Conservation (phyloP, 2,329 filamentous ascomycete genomes). For the Ophiosphaerella korrae region DNA sequence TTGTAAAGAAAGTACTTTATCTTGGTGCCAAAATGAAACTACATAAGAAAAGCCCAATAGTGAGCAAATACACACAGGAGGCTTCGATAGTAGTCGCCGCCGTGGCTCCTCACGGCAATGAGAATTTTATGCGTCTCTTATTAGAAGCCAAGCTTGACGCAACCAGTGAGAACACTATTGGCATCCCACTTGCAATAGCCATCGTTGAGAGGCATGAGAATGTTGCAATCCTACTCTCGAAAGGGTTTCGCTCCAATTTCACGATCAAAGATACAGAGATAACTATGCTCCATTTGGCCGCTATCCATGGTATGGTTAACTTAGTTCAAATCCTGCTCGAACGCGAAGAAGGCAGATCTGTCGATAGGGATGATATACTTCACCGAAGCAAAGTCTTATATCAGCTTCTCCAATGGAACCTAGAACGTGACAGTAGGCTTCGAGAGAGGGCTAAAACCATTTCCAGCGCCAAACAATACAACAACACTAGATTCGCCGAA, state of each 20-base stretch:
- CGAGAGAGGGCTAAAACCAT: no score
- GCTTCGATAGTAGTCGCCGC: not conserved
- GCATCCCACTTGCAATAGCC: not conserved
- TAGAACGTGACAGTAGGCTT: not conserved
- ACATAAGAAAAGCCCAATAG: no score
- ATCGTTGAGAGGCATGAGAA: not conserved
- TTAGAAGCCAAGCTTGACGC: not conserved
- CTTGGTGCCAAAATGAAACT: not conserved
- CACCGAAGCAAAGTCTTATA: not conserved
- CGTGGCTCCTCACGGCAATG: not conserved
- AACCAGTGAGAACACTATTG: not conserved
- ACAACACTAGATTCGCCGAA: no score
- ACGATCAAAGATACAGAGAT: no score
- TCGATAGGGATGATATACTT: not conserved
- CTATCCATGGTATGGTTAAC: no score
- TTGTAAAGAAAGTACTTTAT: slow-evolving; percentile 14
- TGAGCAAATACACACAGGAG: not conserved
- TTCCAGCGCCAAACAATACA: no score
- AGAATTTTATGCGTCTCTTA: not conserved
- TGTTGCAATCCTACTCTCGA: not conserved
- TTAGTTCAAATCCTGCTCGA: no score
- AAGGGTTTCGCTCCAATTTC: not conserved
- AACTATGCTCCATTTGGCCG: no score
- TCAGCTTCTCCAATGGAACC: not conserved
- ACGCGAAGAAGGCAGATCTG: no score